Evolutionary conservation across 176 grass and related monocot species (phyloP), one percentile per base, ranked within the genome.

Genomic region (Musa troglodytarum): DNA sequence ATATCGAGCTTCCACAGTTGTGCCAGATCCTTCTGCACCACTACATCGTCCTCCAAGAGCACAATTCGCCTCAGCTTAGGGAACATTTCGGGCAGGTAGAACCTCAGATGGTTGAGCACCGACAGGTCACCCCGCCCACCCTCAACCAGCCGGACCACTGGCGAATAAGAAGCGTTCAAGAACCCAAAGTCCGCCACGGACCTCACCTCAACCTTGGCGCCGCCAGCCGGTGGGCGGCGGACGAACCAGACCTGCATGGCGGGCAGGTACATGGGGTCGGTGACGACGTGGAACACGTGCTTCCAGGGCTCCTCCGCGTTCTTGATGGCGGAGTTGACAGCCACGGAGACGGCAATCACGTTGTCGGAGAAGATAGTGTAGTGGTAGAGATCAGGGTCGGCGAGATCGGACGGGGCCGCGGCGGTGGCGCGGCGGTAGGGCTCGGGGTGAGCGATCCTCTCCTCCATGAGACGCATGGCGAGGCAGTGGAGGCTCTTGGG

Each of bases 401-500:
- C 15, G 83, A 81, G 23, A 78, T 88, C 22, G 8, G 66, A 77
- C 29, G 57, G 82, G 11, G 76, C 11, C 19, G 10, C 16, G 58
- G 51, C 19, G 56, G 68, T 58, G 13, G 75, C 56, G 74, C 59
- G 69, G 70, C 78, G 76, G 73, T 80, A 62, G 70, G 66, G 16
- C 72, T 84, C 84, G 26, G 89, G 87, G 83, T 88, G 84, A 12
- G 71, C 68, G 86, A 94, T 89, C 63, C 82, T 83, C 54, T 89
- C 82, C 81, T 88, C 93, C 69, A 99, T 88, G 53, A 99, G 91
- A 80, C 91, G 95, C 95, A 99, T 94, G 64, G 95, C 88, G 23
- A 96, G 93, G 83, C 93, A 96, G 79, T 96, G 93, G 50, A 96
- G 93, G 11, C 86, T 85, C 84, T 96, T 96, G 15, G 93, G 93